These are phyloP conservation scores for Ramicandelaber brevisporus DNA, from an alignment of 192 early-diverging fungal genomes.

Conservation along the genomic window DNA sequence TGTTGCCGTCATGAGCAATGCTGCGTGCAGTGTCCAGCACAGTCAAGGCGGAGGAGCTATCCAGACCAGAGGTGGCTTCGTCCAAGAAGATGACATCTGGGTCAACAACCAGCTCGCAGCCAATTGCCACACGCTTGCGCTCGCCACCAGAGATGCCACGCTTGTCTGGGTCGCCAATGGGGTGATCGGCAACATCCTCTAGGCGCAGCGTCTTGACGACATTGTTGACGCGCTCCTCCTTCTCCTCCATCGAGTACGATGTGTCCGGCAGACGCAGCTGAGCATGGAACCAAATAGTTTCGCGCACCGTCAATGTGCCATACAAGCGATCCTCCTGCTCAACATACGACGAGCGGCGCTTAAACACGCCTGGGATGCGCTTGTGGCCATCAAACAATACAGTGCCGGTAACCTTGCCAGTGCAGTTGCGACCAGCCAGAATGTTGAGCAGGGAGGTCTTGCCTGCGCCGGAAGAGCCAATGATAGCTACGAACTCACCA, in stretches of 20 bases:
- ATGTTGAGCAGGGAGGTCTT: conserved; percentile 85
- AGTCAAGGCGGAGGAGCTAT: conserved; percentile 82
- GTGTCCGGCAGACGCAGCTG: conserved; percentile 41
- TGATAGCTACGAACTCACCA: conserved; percentile 76
- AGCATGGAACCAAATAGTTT: conserved; percentile 76
- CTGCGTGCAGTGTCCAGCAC: conserved; percentile 72
- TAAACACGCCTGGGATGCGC: conserved; percentile 36
- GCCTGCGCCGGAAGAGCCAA: conserved; percentile 80
- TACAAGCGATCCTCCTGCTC: conserved; percentile 81
- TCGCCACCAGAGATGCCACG: conserved; percentile 84
- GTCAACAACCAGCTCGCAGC: conserved; percentile 74
- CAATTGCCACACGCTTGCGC: conserved; percentile 77
- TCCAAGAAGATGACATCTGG: conserved; percentile 81
- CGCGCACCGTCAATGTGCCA: conserved; percentile 68
- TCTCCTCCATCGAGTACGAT: conserved; percentile 35
- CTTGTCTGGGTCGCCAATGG: conserved; percentile 37
- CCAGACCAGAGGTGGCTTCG: conserved; percentile 62
- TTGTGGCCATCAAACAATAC: conserved; percentile 52
- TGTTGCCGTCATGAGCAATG: conserved; percentile 45
- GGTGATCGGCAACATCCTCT: conserved; percentile 47
- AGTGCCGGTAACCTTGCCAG: conserved; percentile 37
- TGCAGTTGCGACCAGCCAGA: conserved; percentile 47
- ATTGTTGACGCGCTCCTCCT: conserved; percentile 40
- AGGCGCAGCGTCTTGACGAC: conserved; percentile 75
- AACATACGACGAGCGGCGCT: conserved; percentile 49